These are phyloP conservation scores for Candida golubevii DNA, from an alignment of 805 yeast species.

Conservation along the genomic window DNA sequence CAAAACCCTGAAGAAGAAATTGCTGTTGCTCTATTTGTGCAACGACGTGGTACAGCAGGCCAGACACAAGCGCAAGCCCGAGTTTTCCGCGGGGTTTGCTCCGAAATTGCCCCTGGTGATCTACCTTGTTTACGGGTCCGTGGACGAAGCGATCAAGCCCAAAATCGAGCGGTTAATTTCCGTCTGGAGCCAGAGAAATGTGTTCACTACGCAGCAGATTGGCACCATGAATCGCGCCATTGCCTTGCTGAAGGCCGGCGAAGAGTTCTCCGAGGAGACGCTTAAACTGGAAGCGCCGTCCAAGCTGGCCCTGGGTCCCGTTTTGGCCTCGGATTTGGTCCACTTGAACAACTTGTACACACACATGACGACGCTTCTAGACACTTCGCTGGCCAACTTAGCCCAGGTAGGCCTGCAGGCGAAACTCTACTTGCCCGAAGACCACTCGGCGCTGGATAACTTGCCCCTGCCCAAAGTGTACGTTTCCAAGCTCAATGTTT, in stretches of 20 bases:
- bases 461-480: constrained; percentile 34
- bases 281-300: neutral
- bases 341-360: constrained; percentile 28
- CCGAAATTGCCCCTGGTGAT: constrained; percentile 43
- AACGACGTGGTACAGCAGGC: constrained; percentile 83
- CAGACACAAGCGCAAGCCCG: constrained; percentile 54
- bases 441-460: constrained; percentile 31
- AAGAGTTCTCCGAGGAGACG: constrained; percentile 4
- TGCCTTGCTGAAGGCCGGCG: constrained; percentile 17
- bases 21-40: constrained; percentile 63
- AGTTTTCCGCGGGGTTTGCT: constrained; percentile 56
- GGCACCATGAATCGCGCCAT: constrained; percentile 24
- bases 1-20: constrained; percentile 30
- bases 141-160: constrained; percentile 37
- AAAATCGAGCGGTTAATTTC: constrained; percentile 48
- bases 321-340: constrained; percentile 29
- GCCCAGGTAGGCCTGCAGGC: constrained; percentile 37
- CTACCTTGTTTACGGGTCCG: constrained; percentile 23
- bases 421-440: constrained; percentile 32
- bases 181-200: constrained; percentile 55
- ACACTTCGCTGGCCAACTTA: constrained; percentile 23
- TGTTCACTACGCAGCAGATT: constrained; percentile 35
- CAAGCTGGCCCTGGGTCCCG: neutral
- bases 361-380: constrained; percentile 23
- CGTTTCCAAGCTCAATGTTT: constrained; percentile 34